These are phyloP conservation scores for Penicillium sp. DNA, from an alignment of 2,329 filamentous ascomycete species.

Conservation along the genomic window DNA sequence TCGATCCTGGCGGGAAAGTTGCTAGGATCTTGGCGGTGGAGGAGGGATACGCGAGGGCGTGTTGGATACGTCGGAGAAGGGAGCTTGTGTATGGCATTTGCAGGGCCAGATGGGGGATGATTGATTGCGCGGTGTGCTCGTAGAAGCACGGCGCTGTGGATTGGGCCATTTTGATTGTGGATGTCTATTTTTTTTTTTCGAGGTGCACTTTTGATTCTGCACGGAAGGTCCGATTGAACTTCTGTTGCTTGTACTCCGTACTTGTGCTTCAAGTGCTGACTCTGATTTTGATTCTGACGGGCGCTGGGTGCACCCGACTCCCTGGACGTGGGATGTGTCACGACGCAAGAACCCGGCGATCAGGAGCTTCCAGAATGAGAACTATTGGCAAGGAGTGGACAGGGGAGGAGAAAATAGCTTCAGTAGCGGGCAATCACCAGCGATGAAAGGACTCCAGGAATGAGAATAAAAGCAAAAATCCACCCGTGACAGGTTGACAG, in stretches of 20 bases:
- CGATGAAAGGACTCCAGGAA: too few species aligned
- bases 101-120: slow-evolving; percentile 39
- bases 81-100: slow-evolving; percentile 48
- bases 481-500: slow-evolving; percentile 16
- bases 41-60: slow-evolving; percentile 40
- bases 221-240: neutral
- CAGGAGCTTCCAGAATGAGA: slow-evolving; percentile 11
- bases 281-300: slow-evolving; percentile 6
- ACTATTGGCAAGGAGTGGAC: slow-evolving; percentile 12
- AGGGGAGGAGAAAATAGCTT: neutral
- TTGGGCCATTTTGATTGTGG: neutral
- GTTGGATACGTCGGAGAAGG: slow-evolving; percentile 48
- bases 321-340: slow-evolving; percentile 21
- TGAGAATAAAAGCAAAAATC: slow-evolving; percentile 7
- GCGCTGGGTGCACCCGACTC: slow-evolving; percentile 12
- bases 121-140: slow-evolving; percentile 26
- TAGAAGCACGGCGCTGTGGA: slow-evolving; percentile 22
- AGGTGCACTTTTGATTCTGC: neutral
- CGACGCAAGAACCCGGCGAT: slow-evolving; percentile 11
- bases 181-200: neutral
- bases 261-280: slow-evolving; percentile 5
- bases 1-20: slow-evolving; percentile 37
- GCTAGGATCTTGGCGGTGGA: slow-evolving; percentile 42
- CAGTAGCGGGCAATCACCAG: neutral
- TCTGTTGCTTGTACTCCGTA: slow-evolving; percentile 10